Percentiles rank a stretch among this genome's conserved stretches.
Evolutionary conservation across 2,329 filamentous ascomycete genomes (phyloP).

Genomic region (Aspergillus uvarum): DNA sequence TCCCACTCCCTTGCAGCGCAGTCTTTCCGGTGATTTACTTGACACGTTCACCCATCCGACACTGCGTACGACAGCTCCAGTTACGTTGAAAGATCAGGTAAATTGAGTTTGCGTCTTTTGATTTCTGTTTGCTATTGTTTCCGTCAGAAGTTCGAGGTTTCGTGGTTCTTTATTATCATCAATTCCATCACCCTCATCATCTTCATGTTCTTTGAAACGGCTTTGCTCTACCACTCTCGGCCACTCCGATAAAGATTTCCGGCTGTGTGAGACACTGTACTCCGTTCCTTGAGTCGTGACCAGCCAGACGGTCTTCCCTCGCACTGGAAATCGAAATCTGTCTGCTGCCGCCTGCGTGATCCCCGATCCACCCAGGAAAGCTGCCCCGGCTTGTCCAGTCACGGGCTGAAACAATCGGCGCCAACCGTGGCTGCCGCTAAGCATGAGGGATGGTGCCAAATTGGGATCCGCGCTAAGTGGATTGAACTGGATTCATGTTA

Average conservation of each 20-base stretch:
- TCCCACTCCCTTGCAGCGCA: slow-evolving; percentile 22
- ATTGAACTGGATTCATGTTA: slow-evolving; percentile 6
- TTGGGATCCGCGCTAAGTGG: slow-evolving; percentile 9
- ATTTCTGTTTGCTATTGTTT: slow-evolving; percentile 3
- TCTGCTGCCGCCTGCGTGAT: slow-evolving; percentile 13
- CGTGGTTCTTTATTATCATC: too few relatives aligned
- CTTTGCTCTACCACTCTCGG: too few relatives aligned
- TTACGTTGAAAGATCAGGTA: slow-evolving; percentile 17
- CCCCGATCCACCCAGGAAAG: neutral
- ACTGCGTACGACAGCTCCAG: neutral
- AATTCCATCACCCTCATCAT: too few relatives aligned
- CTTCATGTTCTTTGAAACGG: too few relatives aligned
- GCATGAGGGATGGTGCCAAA: slow-evolving; percentile 10
- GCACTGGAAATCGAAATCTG: neutral
- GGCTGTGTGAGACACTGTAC: neutral
- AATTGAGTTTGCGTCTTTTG: slow-evolving; percentile 2
- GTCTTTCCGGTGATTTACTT: slow-evolving; percentile 14
- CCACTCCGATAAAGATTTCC: too few relatives aligned
- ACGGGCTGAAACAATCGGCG: slow-evolving; percentile 15
- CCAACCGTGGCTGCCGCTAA: slow-evolving; percentile 8
- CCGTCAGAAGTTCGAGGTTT: too few relatives aligned
- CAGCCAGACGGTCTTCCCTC: neutral
- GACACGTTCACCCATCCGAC: slow-evolving; percentile 12
- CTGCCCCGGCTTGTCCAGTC: slow-evolving; percentile 1
- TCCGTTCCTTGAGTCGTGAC: neutral